Percentiles rank a stretch among this genome's conserved stretches.
phyloP scores from a whole-genome alignment of 2,329 filamentous ascomycete species.

The Coniochaeta pulveracea region DNA sequence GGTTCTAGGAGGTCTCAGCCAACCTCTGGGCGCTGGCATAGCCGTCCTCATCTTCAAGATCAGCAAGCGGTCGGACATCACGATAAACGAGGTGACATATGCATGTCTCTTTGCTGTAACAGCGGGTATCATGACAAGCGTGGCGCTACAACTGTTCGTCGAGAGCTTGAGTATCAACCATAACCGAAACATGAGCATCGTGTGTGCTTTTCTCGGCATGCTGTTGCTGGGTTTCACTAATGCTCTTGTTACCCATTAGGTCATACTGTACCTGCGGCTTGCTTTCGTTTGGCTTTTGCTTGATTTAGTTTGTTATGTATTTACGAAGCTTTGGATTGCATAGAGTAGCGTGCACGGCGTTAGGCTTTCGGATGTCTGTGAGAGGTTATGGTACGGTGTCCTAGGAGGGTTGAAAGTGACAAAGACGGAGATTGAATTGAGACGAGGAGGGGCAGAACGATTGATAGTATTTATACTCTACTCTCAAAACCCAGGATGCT shows the following conservation, averaged over 20 bases:
- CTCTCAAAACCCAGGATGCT: too few species aligned
- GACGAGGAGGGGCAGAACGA: too few species aligned
- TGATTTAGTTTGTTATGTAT: too few species aligned
- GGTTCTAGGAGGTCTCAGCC: slow-evolving; percentile 73
- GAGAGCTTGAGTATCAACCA: slow-evolving; percentile 79
- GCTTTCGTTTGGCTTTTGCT: too few species aligned
- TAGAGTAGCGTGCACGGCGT: too few species aligned
- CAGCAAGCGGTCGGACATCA: slow-evolving; percentile 38
- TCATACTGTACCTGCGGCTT: too few species aligned
- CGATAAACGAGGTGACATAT: slow-evolving; percentile 49
- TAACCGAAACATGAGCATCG: slow-evolving; percentile 63
- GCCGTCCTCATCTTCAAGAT: slow-evolving; percentile 80
- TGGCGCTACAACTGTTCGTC: slow-evolving; percentile 78
- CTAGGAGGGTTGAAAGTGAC: too few species aligned
- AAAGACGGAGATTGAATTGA: too few species aligned
- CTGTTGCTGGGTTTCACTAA: slow-evolving; percentile 73
- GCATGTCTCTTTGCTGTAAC: slow-evolving; percentile 80
- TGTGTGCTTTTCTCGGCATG: slow-evolving; percentile 81
- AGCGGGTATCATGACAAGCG: slow-evolving; percentile 90
- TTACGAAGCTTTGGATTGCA: too few species aligned
- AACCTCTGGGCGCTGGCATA: slow-evolving; percentile 74
- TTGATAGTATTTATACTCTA: too few species aligned
- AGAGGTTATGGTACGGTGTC: too few species aligned
- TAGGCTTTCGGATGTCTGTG: too few species aligned
- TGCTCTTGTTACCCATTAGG: slow-evolving; percentile 58